phyloP scores from a whole-genome alignment of 108 stramenopile genomes.

The Chaetoceros tenuissimus region DNA sequence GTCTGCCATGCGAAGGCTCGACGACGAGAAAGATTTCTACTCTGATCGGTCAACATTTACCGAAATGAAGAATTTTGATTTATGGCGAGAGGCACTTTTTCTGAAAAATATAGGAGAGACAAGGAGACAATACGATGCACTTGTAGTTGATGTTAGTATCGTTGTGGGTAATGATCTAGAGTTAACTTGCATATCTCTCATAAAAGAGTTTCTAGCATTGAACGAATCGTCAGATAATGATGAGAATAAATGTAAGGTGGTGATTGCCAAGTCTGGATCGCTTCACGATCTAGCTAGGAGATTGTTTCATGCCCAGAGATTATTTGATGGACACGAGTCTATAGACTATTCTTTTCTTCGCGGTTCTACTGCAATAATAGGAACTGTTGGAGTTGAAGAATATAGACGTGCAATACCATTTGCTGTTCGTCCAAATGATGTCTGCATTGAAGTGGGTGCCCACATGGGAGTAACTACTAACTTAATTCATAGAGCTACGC shows the following conservation, averaged over 20 bases:
- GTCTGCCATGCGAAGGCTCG: constrained; percentile 22
- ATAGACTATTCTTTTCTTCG: background rate
- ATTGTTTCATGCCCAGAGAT: constrained; percentile 15
- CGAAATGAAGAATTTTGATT: constrained; percentile 19
- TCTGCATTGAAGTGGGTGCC: constrained; percentile 24
- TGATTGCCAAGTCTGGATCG: constrained; percentile 19
- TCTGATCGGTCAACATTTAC: constrained; percentile 20
- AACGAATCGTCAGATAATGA: constrained; percentile 14
- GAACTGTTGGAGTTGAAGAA: constrained; percentile 26
- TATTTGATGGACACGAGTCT: constrained; percentile 2
- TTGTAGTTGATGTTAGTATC: constrained; percentile 35
- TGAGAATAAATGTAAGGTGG: constrained; percentile 4
- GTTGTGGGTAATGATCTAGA: constrained; percentile 45
- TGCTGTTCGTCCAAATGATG: constrained; percentile 14
- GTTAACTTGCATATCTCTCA: constrained; percentile 25
- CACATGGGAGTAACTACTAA: constrained; percentile 23
- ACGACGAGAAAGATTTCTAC: constrained; percentile 9
- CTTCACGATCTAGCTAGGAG: constrained; percentile 17
- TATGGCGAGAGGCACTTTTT: constrained; percentile 33
- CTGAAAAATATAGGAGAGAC: background rate
- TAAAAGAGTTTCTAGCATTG: constrained; percentile 29
- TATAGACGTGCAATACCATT: constrained; percentile 23
- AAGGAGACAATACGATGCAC: constrained; percentile 14
- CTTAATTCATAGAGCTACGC: constrained; percentile 8
- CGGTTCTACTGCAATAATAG: constrained; percentile 11